Evolutionary conservation across 2,329 filamentous ascomycete species (phyloP), one percentile per base, ranked within the genome.

Genomic region (Calonectria pteridis): DNA sequence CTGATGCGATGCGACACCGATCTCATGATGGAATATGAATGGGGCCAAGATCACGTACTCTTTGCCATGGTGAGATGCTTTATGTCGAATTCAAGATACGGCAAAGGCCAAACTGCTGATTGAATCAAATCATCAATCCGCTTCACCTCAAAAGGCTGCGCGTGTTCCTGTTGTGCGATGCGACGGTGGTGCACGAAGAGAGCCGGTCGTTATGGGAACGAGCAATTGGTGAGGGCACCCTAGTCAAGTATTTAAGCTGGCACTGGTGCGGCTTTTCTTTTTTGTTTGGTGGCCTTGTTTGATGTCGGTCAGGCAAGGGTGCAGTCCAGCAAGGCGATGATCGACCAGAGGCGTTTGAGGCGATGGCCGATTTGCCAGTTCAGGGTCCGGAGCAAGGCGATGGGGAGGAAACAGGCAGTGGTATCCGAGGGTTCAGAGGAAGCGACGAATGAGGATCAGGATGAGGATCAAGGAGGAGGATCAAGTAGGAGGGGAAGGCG

Each of bases 21-120:
- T 63, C 18, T 43, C 59, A 51, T 43, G 55, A 63, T 29, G 29
- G 16, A 40, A 20, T 29, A 46, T 46, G 29, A 1, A 35, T 23
- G 43, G n/a, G 37, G 9, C 28, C 18, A 7, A 23, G 23, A n/a
- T 28, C n/a, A 75, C 73, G 23, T 77, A 80, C 79, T 80, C 67
- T 77, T 80, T 43, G 74, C 77, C 79, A 80, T 80, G 62, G 43
- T 58, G 68, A 16, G n/a, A 33, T 26, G 71, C 20, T 29, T 53
- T 29, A 50, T 46, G 37, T 63, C 31, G 16, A 53, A 43, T 58
- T 67, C 16, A 62, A 51, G 29, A 65, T 58, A 50, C 29, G n/a
- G 16, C 35, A 64, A 46, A 33, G 46, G 53, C 20, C 50, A 35
- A 64, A 13, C n/a, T 18, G 37, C 40, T 18, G 40, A 5, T 40